A percentile compares a stretch with the other conserved stretches of the same genome.
These are phyloP conservation scores for Boeremia exigua DNA, from an alignment of 2,329 filamentous ascomycete species.

Conservation along the genomic window DNA sequence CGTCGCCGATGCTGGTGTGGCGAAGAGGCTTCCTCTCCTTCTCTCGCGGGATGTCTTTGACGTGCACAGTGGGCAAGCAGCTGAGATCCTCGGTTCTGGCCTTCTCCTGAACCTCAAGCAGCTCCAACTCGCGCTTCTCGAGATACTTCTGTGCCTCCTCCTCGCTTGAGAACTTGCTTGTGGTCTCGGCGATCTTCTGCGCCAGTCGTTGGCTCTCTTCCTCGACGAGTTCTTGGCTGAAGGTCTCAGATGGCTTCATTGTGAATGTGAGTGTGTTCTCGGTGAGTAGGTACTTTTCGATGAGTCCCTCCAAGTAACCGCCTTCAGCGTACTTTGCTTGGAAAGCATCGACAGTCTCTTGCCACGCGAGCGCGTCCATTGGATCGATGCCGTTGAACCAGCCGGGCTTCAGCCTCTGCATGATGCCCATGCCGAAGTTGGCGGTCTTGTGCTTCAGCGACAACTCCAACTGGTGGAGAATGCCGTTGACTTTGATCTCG, in stretches of 20 bases:
- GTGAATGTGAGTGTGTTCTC: conserved; percentile 89
- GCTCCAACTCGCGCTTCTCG: conserved; percentile 76
- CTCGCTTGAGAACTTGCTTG: conserved; percentile 71
- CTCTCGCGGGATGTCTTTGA: conserved; percentile 83
- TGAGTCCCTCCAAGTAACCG: conserved; percentile 79
- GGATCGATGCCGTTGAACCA: conserved; percentile 98
- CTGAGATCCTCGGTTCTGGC: conserved; percentile 84
- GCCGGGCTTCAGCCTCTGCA: conserved; percentile 85
- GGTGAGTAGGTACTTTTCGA: conserved; percentile 90
- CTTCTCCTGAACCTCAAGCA: conserved; percentile 82
- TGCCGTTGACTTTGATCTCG: conserved; percentile 87
- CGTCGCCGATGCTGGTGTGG: conserved; percentile 63
- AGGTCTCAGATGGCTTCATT: conserved; percentile 84
- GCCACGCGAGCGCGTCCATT: conserved; percentile 90
- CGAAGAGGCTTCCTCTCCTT: conserved; percentile 75
- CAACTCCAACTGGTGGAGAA: conserved; percentile 93
- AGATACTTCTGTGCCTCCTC: conserved; percentile 74
- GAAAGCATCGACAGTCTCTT: conserved; percentile 84
- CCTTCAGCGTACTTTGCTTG: conserved; percentile 76
- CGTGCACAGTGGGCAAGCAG: conserved; percentile 85
- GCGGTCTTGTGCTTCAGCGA: conserved; percentile 94
- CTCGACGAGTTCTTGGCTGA: conserved; percentile 72
- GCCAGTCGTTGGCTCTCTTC: conserved; percentile 81
- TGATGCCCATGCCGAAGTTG: conserved; percentile 88
- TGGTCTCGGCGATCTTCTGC: conserved; percentile 73